Evolutionary conservation across 2,329 filamentous ascomycete genomes (phyloP), one percentile per base, ranked within the genome.

Genomic region (Colletotrichum sp.): DNA sequence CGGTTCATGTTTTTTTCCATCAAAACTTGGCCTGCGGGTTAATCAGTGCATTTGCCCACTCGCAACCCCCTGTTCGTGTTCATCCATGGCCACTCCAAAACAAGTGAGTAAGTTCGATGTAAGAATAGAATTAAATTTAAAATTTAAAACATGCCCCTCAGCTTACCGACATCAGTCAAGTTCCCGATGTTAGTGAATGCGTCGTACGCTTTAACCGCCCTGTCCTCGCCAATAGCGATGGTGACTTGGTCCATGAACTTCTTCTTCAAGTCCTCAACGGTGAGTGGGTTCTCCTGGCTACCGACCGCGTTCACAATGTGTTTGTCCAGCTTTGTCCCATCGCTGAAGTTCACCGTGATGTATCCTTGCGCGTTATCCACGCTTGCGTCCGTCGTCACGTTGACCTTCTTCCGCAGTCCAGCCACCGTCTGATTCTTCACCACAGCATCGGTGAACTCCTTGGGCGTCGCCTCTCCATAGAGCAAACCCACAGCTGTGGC

Each of bases 1-100:
- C 0, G 44, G 19, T 22, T 22, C 0, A 22, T 22, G 3, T 1
- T 48, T 48, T 12, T 11, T n/a, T 4, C 44, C 4, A 52, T 48
- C 44, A 0, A 12, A 52, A 22, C 0, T 52, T 0, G 1, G n/a
- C n/a, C 0, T 22, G 22, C n/a, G 8, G 0, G n/a, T 22, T 22
- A 13, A 0, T 3, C 0, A 0, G 2, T 22, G 19, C 44, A n/a
- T 52, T 22, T 11, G 44, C 39, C 9, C 2, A 2, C 3, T 48
- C 1, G 0, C n/a, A 48, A 22, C n/a, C 8, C 44, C 44, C 12
- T 1, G 1, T 48, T 22, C 11, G n/a, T 0, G 44, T 48, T 48
- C n/a, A n/a, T 0, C 13, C 19, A 9, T 6, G 16, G 0, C 1
- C 16, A 19, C 2, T 1, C 4, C 9, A 13, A 44, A 8, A 19